Evolutionary conservation across 2,329 filamentous ascomycete genomes (phyloP), one percentile per base, ranked within the genome.

Genomic region (Aspergillus fijiensis): DNA sequence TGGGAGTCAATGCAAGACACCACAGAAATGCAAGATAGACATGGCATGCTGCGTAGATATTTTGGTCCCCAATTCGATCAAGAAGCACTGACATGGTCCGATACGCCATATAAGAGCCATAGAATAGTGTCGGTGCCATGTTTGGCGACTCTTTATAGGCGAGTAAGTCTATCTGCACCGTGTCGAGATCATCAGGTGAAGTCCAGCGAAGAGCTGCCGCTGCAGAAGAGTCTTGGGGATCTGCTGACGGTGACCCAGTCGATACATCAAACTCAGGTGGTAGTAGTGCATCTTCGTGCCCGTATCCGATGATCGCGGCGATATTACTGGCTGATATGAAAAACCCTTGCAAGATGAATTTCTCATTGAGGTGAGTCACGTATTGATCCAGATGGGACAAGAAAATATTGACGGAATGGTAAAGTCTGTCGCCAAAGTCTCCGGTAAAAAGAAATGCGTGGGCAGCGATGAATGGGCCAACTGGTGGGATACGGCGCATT

Each of bases 241-340:
- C 55, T n/a, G 61, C 45, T 57, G 58, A 25, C 61, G 57, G 19
- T 60, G 65, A 35, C 56, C 60, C 48, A 57, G 50, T 51, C 12
- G 42, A 33, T 51, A 63, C 63, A 23, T 71, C 63, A 10, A 77
- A 70, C 51, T 74, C 70, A 16, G 56, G 56, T 0, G 65, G 63
- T 53, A 74, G 63, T 3, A 74, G 62, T 51, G 70, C 69, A 2
- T 79, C 69, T 7, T 78, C 67, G 2, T 74, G 68, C 1, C 84
- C 85, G 64, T 85, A 86, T 55, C 83, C 80, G 55, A 87, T 80
- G 16, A 87, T 76, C 2, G 80, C 79, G 2, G 84, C 79, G 51
- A 85, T 78, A 62, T 86, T 85, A 7, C 80, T 79, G 6, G 85
- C 80, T 2, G 80, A 81, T 12, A 86, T 77, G 57, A 82, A 82